Base-by-base conservation (phyloP, 192 early-diverging fungal species). In the Mortierella alpina region DNA sequence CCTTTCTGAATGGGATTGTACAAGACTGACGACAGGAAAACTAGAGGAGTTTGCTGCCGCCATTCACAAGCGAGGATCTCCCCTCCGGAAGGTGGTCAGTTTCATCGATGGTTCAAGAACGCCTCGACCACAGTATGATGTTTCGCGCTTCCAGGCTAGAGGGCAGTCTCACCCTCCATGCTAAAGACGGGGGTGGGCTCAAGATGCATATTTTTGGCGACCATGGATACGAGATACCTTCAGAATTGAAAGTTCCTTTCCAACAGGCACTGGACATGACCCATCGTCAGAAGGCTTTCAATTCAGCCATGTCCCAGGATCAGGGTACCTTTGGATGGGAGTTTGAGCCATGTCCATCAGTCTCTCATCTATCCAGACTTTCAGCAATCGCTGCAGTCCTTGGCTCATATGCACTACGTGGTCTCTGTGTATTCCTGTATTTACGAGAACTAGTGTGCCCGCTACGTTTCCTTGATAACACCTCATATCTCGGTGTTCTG, bases 11-110 rank as follows among this genome's bases (percentile, higher is more conserved):
- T 63, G 61, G 12, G 61, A 63, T n/a, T 13, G 48, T 11, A n/a
- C 61, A 63, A 8, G 61, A n/a, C 12, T 63, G 13, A 63, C 61
- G n/a, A 42, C 61, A 48, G 46, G 45, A 14, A 63, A 63, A 18
- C 41, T 59, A 4, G 61, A 63, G 10, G n/a, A 63, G 20, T 63
- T 63, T 49, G 61, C 61, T 5, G n/a, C 2, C 22, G 42, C 61
- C 5, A 45, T 63, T 63, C 18, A 6, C 11, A 22, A 15, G 22
- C 18, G 6, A 49, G 61, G 61, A 22, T 63, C 61, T 20, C 61
- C 61, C 1, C 41, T 49, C 12, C 61, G 7, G 8, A 14, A 44
- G 7, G 61, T 63, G 8, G 41, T 63, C 48, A 45, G n/a, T 48
- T n/a, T 44, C 61, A 20, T n/a, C 18, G 7, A 9, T 45, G 14